A percentile compares a stretch with the other conserved stretches of the same genome.
phyloP scores from a whole-genome alignment of 192 early-diverging fungal species.

The Dispira simplex region DNA sequence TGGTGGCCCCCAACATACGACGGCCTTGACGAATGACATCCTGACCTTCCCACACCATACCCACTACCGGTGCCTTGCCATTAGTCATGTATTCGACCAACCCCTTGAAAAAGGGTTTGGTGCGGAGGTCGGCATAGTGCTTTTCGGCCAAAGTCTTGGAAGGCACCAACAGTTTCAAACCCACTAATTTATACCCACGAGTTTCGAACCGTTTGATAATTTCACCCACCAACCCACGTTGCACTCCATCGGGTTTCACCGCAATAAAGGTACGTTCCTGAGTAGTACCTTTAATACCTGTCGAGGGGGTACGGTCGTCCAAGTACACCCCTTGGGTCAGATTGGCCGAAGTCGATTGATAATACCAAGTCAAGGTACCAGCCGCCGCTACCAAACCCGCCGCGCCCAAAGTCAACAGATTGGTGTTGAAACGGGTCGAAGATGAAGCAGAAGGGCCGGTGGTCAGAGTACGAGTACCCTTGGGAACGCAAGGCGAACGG shows the following conservation, averaged over 20 bases:
- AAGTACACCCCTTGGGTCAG: constrained; percentile 12
- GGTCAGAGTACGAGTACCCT: too few relatives aligned
- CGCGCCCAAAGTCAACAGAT: too few relatives aligned
- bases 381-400: too few relatives aligned
- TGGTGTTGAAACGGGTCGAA: too few relatives aligned
- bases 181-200: constrained; percentile 84
- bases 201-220: constrained; percentile 76
- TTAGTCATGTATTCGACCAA: constrained; percentile 88
- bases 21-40: constrained; percentile 82
- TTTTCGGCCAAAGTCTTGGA: constrained; percentile 50
- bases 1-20: constrained; percentile 80
- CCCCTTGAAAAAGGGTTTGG: constrained; percentile 77
- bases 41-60: constrained; percentile 70
- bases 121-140: constrained; percentile 76
- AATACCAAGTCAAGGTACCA: too few relatives aligned
- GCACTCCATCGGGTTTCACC: constrained; percentile 72
- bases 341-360: too few relatives aligned
- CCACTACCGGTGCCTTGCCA: constrained; percentile 71
- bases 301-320: constrained; percentile 25
- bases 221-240: constrained; percentile 76
- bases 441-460: too few relatives aligned
- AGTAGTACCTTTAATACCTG: constrained; percentile 38
- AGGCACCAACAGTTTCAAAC: constrained; percentile 57
- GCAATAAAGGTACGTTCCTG: constrained; percentile 63
- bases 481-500: too few relatives aligned